Base-by-base conservation (phyloP, 1,284 basidiomycete species). In the Ganoderma sp. region DNA sequence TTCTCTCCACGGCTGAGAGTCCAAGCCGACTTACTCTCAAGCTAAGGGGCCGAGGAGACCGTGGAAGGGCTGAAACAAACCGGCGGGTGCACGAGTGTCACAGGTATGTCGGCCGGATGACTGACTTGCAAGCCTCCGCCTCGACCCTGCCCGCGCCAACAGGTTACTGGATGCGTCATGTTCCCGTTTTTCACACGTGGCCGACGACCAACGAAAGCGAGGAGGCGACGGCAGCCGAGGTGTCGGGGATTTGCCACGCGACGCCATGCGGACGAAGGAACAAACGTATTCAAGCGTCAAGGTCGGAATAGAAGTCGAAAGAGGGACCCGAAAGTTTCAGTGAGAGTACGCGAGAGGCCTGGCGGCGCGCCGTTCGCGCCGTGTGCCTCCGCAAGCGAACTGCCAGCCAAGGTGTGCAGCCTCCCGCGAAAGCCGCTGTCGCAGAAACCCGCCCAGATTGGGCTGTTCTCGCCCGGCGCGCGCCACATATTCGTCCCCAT, bases 351-450 rank as follows among this genome's bases (percentile, higher is more conserved):
- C 43, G 43, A n/a, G 43, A 43, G 25, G 15, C 3, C 28, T 28
- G 52, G 25, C 25, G 14, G 15, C 28, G 52, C 25, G 25, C 52
- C 52, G 25, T 8, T 4, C 28, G 52, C 25, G 25, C 52, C 52
- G 25, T 8, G 25, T 9, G 15, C 48, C n/a, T 50, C 9, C n/a
- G n/a, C 48, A 50, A 10, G 48, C 48, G 52, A 15, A 28, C 52
- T 54, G 25, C 59, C 59, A 48, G 61, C 28, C 61, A 50, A 43
- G 61, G 48, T 37, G 61, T 17, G 15, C 52, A 54, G 52, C 57
- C 62, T 63, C 62, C 62, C 62, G 62, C 62, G 62, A 63, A 39
- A 39, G 37, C 32, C 37, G 19, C 48, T 17, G 62, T 48, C 34
- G 43, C 37, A 43, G 25, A 41, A 28, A 28, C 15, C 39, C 61